phyloP scores from a whole-genome alignment of 2,329 filamentous ascomycete species.

The Thelonectria discophora region DNA sequence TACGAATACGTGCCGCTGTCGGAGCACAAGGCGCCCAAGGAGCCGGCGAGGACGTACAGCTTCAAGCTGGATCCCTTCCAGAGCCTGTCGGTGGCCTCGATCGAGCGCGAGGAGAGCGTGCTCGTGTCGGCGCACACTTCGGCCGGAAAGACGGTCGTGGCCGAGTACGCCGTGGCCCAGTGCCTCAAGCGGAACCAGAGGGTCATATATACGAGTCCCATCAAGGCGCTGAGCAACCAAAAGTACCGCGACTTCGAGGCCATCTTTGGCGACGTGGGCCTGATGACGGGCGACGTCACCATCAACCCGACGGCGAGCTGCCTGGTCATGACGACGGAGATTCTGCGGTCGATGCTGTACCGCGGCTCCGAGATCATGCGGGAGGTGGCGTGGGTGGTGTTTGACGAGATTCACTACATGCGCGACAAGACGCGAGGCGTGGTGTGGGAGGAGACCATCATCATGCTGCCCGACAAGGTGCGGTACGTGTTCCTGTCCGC shows the following conservation, averaged over 20 bases:
- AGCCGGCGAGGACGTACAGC: constrained; percentile 83
- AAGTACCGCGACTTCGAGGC: constrained; percentile 97
- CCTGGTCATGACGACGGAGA: constrained; percentile 99
- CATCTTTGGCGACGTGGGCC: constrained; percentile 94
- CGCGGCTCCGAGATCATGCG: constrained; percentile 99
- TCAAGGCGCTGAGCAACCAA: constrained; percentile 98
- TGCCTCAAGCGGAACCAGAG: constrained; percentile 97
- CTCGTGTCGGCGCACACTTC: constrained; percentile 96
- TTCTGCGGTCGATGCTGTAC: constrained; percentile 98
- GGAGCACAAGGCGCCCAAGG: constrained; percentile 87
- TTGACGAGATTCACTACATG: constrained; percentile 99
- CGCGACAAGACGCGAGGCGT: constrained; percentile 93
- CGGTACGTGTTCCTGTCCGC: constrained; percentile 98
- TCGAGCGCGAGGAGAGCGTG: constrained; percentile 95
- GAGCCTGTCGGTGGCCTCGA: constrained; percentile 91
- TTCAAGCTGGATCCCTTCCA: constrained; percentile 99
- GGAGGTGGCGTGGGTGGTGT: constrained; percentile 97
- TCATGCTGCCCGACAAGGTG: constrained; percentile 96
- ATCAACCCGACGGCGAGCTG: constrained; percentile 99
- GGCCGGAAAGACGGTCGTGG: constrained; percentile 97
- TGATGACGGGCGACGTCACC: constrained; percentile 99
- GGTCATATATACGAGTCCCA: constrained; percentile 98
- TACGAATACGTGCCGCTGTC: constrained; percentile 96
- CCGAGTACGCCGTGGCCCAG: constrained; percentile 97
- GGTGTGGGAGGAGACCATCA: constrained; percentile 99